These are phyloP conservation scores for Monosporascus sp. DNA, from an alignment of 2,329 filamentous ascomycete species.

Conservation along the genomic window DNA sequence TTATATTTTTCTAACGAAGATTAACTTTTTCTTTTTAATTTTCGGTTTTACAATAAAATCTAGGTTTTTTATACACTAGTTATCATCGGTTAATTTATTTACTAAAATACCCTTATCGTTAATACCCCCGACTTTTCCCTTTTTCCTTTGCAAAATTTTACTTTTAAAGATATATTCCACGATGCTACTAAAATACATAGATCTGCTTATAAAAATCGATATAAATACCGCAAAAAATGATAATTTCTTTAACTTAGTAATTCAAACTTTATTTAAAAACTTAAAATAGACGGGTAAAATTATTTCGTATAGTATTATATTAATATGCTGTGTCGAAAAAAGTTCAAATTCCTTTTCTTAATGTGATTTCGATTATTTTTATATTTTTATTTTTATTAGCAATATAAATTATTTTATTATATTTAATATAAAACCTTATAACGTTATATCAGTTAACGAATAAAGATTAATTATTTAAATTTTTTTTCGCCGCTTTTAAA, in stretches of 20 bases:
- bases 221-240: slow-evolving; percentile 1
- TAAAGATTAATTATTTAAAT: neutral
- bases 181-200: neutral
- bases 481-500: neutral
- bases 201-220: slow-evolving; percentile 1
- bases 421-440: neutral
- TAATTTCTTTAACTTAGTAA: neutral
- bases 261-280: neutral
- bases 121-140: neutral
- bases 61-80: neutral
- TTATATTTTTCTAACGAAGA: too few species aligned
- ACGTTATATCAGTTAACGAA: neutral
- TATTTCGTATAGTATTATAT: slow-evolving; percentile 1
- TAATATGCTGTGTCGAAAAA: slow-evolving; percentile 1
- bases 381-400: neutral
- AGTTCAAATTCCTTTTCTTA: too few species aligned
- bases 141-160: neutral
- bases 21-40: too few species aligned
- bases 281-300: neutral
- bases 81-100: neutral
- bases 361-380: too few species aligned
- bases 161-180: neutral
- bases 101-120: neutral
- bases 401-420: neutral
- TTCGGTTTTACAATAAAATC: too few species aligned